Percentiles rank a stretch among this genome's conserved stretches.
These are phyloP conservation scores for Ophiorrhiza pumila DNA, from an alignment of 257 asterid species.

Conservation along the genomic window DNA sequence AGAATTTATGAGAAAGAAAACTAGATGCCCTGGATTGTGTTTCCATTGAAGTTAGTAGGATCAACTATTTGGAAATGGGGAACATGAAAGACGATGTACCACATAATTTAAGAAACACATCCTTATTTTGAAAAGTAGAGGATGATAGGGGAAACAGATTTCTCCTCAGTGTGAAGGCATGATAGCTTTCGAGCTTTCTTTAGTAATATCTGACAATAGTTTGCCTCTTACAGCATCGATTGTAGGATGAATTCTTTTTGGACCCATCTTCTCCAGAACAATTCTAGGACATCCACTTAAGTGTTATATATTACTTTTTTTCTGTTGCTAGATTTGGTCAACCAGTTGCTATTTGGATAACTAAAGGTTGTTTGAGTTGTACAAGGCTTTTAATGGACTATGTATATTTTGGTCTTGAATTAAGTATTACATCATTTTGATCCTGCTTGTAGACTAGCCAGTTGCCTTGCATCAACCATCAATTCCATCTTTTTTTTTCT, in stretches of 20 bases:
- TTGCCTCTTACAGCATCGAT: background rate
- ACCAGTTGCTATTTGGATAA: background rate
- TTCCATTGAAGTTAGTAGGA: background rate
- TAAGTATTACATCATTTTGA: background rate
- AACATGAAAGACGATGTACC: background rate
- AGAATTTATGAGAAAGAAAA: background rate
- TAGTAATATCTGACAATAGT: background rate
- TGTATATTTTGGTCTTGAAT: background rate
- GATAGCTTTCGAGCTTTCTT: background rate
- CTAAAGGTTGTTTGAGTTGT: background rate
- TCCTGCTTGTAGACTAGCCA: background rate
- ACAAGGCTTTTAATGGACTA: background rate
- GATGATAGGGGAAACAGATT: background rate
- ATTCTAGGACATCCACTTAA: background rate
- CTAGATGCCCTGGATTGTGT: background rate
- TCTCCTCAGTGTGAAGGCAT: background rate
- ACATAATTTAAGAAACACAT: background rate
- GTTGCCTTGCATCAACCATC: background rate
- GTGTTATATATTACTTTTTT: background rate
- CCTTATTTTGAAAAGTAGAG: background rate
- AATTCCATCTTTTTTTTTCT: background rate
- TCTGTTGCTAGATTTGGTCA: constrained; percentile 4
- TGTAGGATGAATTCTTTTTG: background rate
- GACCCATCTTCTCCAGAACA: background rate
- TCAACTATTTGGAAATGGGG: background rate